Evolutionary conservation across 306 rosid genomes (phyloP), one percentile per base, ranked within the genome.

Genomic region (Cicer chorassanicum): DNA sequence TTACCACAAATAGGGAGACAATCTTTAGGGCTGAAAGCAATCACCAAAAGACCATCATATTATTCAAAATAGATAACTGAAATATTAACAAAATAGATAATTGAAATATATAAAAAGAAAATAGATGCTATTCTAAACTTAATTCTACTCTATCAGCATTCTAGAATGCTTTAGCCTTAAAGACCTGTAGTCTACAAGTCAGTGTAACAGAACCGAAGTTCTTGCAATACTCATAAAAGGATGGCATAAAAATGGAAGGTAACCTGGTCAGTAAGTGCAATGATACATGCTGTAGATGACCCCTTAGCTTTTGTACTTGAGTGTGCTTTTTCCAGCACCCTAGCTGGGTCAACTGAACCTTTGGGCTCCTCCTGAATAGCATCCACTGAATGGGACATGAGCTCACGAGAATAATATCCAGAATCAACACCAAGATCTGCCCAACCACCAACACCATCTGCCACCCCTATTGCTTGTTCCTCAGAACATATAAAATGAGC

Each of bases 391-490:
- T 95, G 74, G 64, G 92, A 88, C 99, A 95, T 95, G 69, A 95
- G 98, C 81, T 95, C 96, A 40, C 99, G 87, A 46, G 99, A 95
- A 81, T 92, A 95, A 65, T 29, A 69, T 80, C 99, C 99, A 6
- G 99, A 41, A 89, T 95, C 82, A 38, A 95, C 88, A 67, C 98
- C 99, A 44, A 78, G 86, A 71, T 95, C 97, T 68, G 99, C 98
- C 99, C 99, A 95, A 68, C 99, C 99, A 78, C 99, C 99, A 74
- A 95, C 99, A 76, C 99, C 99, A 80, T 95, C 99, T 6, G 99
- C 99, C 85, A 95, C 97, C 51, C 99, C 99, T 60, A 95, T 62
- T 24, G 97, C 99, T 55, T 92, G 96, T 82, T 92, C 99, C 81
- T 95, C 92, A 18, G 81, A 80, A 80, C 99, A 95, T 71, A 95